Percentiles rank a stretch among this genome's conserved stretches.
Evolutionary conservation across 192 early-diverging fungal species (phyloP).

Genomic region (Mortierella alpina): DNA sequence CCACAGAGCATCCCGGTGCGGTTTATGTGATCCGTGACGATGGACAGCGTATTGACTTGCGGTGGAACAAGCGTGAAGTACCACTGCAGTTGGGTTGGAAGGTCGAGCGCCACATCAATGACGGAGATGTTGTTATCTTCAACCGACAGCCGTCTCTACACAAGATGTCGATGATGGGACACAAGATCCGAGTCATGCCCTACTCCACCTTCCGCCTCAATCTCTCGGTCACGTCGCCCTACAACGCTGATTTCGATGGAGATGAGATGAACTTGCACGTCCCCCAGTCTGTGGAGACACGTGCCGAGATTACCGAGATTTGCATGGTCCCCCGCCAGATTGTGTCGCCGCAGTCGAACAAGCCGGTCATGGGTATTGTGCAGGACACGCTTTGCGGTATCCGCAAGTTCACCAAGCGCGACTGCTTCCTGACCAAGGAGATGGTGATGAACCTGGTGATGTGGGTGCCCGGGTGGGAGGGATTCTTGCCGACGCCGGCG

Average conservation of each 20-base stretch:
- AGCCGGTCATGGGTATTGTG: conserved; percentile 99
- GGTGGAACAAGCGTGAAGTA: conserved; percentile 87
- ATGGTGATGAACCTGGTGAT: conserved; percentile 96
- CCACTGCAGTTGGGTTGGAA: conserved; percentile 91
- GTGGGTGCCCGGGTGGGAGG: conserved; percentile 98
- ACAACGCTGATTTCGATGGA: conserved; percentile 99
- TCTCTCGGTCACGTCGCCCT: conserved; percentile 96
- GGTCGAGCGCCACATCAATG: conserved; percentile 95
- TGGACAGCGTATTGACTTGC: conserved; percentile 93
- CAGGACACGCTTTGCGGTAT: conserved; percentile 98
- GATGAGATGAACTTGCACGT: conserved; percentile 99
- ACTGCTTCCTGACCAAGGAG: conserved; percentile 88
- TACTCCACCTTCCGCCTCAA: conserved; percentile 99
- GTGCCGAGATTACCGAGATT: conserved; percentile 94
- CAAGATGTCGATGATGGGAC: conserved; percentile 99
- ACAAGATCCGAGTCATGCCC: conserved; percentile 96
- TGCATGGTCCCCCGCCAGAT: conserved; percentile 99
- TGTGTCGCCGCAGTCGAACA: conserved; percentile 96
- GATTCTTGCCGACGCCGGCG: conserved; percentile 89
- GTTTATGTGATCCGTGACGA: conserved; percentile 96
- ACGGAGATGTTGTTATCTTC: conserved; percentile 97
- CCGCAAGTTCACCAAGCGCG: conserved; percentile 94
- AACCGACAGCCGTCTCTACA: conserved; percentile 99
- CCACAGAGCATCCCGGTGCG: conserved; percentile 94
- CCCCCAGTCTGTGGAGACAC: conserved; percentile 95